Base-by-base conservation (phyloP, 2,329 filamentous ascomycete species). In the Penicillium rolfsii region DNA sequence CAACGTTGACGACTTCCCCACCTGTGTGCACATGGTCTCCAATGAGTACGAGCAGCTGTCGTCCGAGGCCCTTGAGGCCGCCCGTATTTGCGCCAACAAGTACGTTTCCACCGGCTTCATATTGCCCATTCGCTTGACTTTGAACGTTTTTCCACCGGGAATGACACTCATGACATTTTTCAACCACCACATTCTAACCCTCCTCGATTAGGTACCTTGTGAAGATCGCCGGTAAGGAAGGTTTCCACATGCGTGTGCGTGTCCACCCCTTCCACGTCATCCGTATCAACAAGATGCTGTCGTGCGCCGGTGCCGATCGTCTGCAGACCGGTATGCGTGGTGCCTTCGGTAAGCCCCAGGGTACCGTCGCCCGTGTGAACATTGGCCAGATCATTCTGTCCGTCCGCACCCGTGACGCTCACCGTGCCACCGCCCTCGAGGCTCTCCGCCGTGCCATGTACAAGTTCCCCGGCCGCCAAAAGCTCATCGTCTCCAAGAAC, bases 231-330 rank as follows among this genome's bases (percentile, higher is more conserved):
- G 87, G 87, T 80, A 89, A 89, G 82, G 87, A 89, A 85, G 84
- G 84, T 80, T 89, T 89, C 85, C 87, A 89, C 80, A 79, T 89
- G 67, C 86, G 87, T 71, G 85, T 89, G 76, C 86, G 95, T 80
- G 93, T 93, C 79, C 95, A 99, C 88, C 95, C 95, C 73, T 99
- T 91, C 92, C 95, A 99, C 88, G 95, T 99, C 84, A 91, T 99
- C 87, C 95, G 95, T 85, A 99, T 99, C 93, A 99, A 99, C 93
- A 99, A 99, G 91, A 99, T 99, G 95, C 94, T 99, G 92, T 98
- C 95, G 80, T 99, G 95, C 84, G 95, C 95, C 79, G 95, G 95
- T 88, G 95, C 95, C 89, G 95, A 99, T 98, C 93, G 95, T 90
- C 87, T 99, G 83, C 95, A 99, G 85, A 99, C 95, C 75, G 95